phyloP scores from a whole-genome alignment of 345 rosid genomes.

The Draba incana region DNA sequence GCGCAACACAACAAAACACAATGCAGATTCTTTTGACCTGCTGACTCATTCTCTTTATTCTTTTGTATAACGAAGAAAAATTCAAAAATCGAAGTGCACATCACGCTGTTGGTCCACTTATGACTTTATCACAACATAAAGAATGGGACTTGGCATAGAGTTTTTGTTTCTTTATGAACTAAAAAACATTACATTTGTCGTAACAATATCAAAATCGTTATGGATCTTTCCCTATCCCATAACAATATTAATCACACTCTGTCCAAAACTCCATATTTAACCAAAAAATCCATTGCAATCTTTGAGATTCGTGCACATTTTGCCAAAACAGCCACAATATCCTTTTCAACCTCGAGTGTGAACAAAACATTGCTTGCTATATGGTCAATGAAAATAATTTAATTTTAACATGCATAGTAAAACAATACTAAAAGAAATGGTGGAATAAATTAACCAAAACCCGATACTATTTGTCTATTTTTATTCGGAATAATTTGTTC shows the following conservation, averaged over 20 bases:
- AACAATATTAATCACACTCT: neutral
- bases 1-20: slow-evolving; percentile 31
- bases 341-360: slow-evolving; percentile 27
- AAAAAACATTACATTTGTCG: slow-evolving; percentile 19
- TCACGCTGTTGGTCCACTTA: slow-evolving; percentile 41
- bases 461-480: too few species aligned
- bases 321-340: slow-evolving; percentile 23
- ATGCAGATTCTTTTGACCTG: slow-evolving; percentile 11
- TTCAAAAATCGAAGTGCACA: slow-evolving; percentile 39
- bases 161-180: slow-evolving; percentile 31
- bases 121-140: slow-evolving; percentile 36
- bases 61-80: slow-evolving; percentile 6
- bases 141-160: slow-evolving; percentile 30
- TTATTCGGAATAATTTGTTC: too few species aligned
- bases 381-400: neutral
- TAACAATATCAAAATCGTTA: slow-evolving; percentile 28
- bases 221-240: slow-evolving; percentile 8
- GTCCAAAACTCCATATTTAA: neutral
- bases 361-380: slow-evolving; percentile 16
- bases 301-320: slow-evolving; percentile 32
- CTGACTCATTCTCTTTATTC: slow-evolving; percentile 20
- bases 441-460: neutral
- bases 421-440: neutral
- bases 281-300: slow-evolving; percentile 7
- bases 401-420: slow-evolving; percentile 2